Conservation (phyloP, 83 land plant genomes). For the Thuja plicata region DNA sequence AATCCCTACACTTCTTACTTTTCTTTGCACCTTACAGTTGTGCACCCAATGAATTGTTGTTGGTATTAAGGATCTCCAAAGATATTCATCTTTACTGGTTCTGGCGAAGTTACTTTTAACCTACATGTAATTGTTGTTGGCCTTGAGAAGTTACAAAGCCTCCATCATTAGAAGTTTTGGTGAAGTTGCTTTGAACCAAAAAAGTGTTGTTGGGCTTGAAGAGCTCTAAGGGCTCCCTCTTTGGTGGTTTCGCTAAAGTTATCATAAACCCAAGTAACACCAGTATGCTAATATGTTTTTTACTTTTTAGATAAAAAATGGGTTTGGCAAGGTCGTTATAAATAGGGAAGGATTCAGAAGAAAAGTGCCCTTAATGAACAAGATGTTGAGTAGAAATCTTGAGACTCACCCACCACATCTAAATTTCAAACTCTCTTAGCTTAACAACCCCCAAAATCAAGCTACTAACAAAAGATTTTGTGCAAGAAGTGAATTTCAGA, state of each 20-base stretch:
- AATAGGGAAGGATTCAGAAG: background rate
- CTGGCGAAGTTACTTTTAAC: background rate
- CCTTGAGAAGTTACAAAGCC: background rate
- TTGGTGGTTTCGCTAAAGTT: background rate
- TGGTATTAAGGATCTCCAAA: no score
- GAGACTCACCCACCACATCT: background rate
- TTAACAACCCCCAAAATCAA: background rate
- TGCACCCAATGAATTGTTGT: no score
- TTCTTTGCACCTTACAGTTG: no score
- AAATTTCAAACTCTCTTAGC: conserved; percentile 3
- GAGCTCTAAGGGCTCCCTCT: background rate
- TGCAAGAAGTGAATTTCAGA: conserved; percentile 8
- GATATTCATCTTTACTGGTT: background rate
- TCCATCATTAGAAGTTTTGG: background rate
- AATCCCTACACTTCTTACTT: no score
- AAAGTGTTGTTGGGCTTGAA: background rate
- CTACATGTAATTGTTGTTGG: background rate
- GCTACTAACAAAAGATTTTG: background rate
- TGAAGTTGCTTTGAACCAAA: background rate
- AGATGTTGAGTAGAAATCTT: conserved; percentile 9
- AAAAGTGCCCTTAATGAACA: background rate
- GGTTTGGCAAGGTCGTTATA: conserved; percentile 4
- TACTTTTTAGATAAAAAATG: conserved; percentile 12
- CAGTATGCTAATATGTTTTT: background rate
- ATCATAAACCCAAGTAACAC: background rate